Percentiles rank a stretch among this genome's conserved stretches.
These are phyloP conservation scores for Echites panduratus DNA, from an alignment of 257 asterid species.

Conservation along the genomic window DNA sequence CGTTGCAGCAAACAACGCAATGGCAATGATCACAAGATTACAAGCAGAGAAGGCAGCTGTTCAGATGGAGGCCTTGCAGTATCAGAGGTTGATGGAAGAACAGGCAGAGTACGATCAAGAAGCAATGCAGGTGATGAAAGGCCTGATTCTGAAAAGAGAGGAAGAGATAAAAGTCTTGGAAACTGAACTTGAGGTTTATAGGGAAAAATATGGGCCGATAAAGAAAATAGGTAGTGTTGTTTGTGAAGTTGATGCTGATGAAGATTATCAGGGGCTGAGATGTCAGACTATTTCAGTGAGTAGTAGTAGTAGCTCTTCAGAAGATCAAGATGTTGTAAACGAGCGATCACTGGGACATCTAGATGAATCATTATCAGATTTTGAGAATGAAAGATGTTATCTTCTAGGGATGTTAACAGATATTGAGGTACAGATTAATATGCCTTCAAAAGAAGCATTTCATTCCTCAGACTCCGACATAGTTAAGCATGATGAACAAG, in stretches of 20 bases:
- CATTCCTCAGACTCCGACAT: slow-evolving; percentile 14
- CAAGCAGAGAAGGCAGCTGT: slow-evolving; percentile 95
- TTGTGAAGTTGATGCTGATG: slow-evolving; percentile 65
- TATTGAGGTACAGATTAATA: slow-evolving; percentile 38
- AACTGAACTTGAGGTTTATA: slow-evolving; percentile 49
- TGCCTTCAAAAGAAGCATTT: slow-evolving; percentile 27
- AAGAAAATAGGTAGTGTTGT: slow-evolving; percentile 50
- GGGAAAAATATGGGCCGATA: slow-evolving; percentile 49
- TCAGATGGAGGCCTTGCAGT: slow-evolving; percentile 97
- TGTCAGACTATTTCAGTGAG: slow-evolving; percentile 45
- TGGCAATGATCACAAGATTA: slow-evolving; percentile 94
- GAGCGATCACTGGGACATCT: slow-evolving; percentile 19
- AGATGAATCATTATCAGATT: slow-evolving; percentile 46
- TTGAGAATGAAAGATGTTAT: slow-evolving; percentile 49
- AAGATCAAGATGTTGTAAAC: slow-evolving; percentile 23
- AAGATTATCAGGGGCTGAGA: slow-evolving; percentile 52
- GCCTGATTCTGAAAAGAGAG: slow-evolving; percentile 50
- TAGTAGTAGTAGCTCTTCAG: slow-evolving; percentile 36
- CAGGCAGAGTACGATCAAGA: slow-evolving; percentile 87
- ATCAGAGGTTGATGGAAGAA: slow-evolving; percentile 98
- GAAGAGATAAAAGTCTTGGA: slow-evolving; percentile 57
- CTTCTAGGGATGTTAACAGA: slow-evolving; percentile 48
- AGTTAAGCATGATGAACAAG: slow-evolving; percentile 24
- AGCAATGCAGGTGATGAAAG: slow-evolving; percentile 62
- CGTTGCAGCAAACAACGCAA: slow-evolving; percentile 95